These are phyloP conservation scores for Pythium myriotylum DNA, from an alignment of 352 stramenopile genomes.

Conservation along the genomic window DNA sequence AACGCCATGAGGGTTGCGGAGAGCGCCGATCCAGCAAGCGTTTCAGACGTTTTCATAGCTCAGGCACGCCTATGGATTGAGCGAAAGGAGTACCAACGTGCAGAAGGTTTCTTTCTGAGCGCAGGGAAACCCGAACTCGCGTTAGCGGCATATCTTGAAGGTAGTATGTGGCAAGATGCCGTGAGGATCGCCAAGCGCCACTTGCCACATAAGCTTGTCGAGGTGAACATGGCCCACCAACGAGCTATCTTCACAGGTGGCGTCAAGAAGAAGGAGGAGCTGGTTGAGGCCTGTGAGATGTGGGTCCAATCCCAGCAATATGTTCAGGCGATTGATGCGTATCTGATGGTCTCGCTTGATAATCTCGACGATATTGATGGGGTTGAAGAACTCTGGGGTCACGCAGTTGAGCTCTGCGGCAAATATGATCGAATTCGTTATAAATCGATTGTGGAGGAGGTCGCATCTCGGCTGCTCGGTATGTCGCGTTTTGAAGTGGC, in stretches of 20 bases:
- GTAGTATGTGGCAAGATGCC: slow-evolving; percentile 87
- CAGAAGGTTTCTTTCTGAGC: slow-evolving; percentile 91
- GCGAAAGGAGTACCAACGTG: slow-evolving; percentile 79
- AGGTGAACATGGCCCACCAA: slow-evolving; percentile 89
- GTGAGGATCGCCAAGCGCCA: slow-evolving; percentile 90
- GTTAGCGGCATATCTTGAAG: slow-evolving; percentile 87
- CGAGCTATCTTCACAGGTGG: slow-evolving; percentile 77
- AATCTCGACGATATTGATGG: slow-evolving; percentile 71
- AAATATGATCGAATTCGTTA: slow-evolving; percentile 89
- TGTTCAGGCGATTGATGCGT: slow-evolving; percentile 91
- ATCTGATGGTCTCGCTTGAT: slow-evolving; percentile 81
- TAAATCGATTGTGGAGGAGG: slow-evolving; percentile 89
- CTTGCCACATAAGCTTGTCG: slow-evolving; percentile 91
- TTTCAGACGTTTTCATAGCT: slow-evolving; percentile 91
- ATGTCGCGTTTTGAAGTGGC: slow-evolving; percentile 88
- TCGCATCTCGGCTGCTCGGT: slow-evolving; percentile 78
- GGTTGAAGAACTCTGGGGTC: slow-evolving; percentile 88
- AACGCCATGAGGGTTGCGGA: slow-evolving; percentile 93
- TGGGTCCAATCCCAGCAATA: slow-evolving; percentile 91
- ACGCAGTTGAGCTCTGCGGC: slow-evolving; percentile 87
- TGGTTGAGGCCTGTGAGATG: slow-evolving; percentile 85
- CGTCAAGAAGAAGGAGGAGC: slow-evolving; percentile 77
- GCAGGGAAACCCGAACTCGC: slow-evolving; percentile 91
- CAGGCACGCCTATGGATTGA: slow-evolving; percentile 89
- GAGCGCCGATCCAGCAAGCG: slow-evolving; percentile 84